Conservation (phyloP, 345 rosid genomes). For the Aegle marmelos region DNA sequence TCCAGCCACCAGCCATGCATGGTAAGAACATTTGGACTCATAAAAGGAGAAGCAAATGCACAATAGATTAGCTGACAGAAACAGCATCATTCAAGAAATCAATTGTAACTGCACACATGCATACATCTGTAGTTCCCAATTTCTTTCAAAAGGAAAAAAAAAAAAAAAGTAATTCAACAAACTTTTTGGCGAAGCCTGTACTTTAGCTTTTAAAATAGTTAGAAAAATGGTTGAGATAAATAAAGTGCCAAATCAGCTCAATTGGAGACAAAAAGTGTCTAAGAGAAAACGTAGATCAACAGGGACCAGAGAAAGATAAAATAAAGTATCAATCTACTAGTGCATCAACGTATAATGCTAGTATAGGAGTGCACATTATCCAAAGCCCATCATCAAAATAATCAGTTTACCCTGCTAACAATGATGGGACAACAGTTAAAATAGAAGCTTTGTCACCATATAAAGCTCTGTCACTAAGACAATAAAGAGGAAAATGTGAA, state of each 20-base stretch:
- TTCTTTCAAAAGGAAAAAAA: background rate
- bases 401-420: background rate
- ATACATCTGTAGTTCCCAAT: background rate
- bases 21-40: background rate
- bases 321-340: background rate
- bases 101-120: background rate
- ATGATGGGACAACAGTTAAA: background rate
- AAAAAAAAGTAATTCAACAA: background rate
- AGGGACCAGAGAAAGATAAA: background rate
- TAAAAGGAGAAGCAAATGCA: background rate
- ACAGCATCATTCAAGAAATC: background rate
- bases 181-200: background rate
- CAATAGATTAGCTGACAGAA: background rate
- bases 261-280: background rate
- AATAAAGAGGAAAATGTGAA: background rate
- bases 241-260: background rate
- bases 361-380: background rate
- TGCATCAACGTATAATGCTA: background rate
- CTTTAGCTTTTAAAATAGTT: background rate
- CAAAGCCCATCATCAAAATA: background rate
- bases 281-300: background rate
- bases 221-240: background rate
- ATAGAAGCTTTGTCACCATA: background rate
- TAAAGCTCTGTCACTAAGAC: background rate
- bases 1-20: slow-evolving; percentile 4